Evolutionary conservation across 1,139 yeast genomes (phyloP), one percentile per base, ranked within the genome.

Genomic region (Yamadazyma spencermartinsiae): DNA sequence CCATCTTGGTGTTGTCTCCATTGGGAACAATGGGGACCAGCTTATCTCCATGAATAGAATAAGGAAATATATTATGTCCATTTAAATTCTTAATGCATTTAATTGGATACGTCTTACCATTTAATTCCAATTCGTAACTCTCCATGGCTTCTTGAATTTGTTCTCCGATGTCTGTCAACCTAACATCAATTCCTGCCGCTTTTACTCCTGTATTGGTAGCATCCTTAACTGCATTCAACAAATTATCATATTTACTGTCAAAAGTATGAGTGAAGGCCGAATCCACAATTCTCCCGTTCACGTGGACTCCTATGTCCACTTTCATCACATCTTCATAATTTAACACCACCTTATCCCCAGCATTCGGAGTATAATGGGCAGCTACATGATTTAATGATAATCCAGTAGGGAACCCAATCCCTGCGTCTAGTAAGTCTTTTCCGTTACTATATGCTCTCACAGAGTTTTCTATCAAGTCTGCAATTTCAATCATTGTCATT

Each of bases 131-230:
- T 63, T 92, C 98, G 61, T 90, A 86, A 31, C 94, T 82, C 63
- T 92, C 98, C 99, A 92, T 92, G 31, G 86, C 92, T 60, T 92
- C 99, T 63, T 92, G 97, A 44, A 92, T 79, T 3, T 95, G 95
- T 43, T 83, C 98, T 40, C 99, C 99, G 50, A 92, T 86, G 56
- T 92, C 99, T 35, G 95, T 86, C 53, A 92, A 68, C 54, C 98
- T 77, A 29, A 89, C 99, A 61, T 92, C 99, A 45, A 92, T 90
- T 38, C 99, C 99, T 1, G 97, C 88, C 49, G 86, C 96, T 43
- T 77, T 76, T 45, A 92, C 76, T 53, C 99, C 99, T 1, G 98
- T 86, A 58, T 90, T 79, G 11, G 99, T 92, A 36, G 98, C 98
- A 36, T 80, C 97, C 50, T 74, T 78, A 30, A 92, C 98, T 1